Base-by-base conservation (phyloP, 78 protist species). In the Dictyostelium firmibasis region DNA sequence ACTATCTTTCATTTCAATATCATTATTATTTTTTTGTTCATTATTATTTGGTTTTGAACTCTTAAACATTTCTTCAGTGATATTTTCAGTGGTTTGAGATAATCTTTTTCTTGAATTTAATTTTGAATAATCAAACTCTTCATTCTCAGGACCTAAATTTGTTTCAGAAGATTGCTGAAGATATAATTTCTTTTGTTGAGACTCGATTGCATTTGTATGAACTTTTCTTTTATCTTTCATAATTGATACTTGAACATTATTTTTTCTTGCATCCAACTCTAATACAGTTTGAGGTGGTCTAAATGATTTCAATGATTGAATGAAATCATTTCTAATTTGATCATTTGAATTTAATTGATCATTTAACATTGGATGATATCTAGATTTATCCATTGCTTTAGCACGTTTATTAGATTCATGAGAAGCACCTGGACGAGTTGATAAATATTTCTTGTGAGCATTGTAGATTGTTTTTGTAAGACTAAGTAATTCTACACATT, bases 361-460 rank as follows among this genome's bases (percentile, higher is more conserved):
- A 0, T 1, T 9, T 14, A 85, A 10, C 14, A 23, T 5, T 50
- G 94, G 93, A 57, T 86, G 96, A 27, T 74, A 74, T 5, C 20
- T 9, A 1, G 72, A 2, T 18, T 38, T 84, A 13, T 57, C 72
- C 41, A 97, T 29, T n/a, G 35, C 64, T 38, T 94, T 93, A 0
- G 97, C 94, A 8, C 98, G 93, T 18, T 41, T 23, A 23, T 81
- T 93, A 4, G 95, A 86, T 64, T 53, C 97, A 9, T 41, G 23
- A n/a, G 99, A 83, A 1, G 99, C 97, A 33, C 57, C 43, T 18
- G 97, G 92, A 13, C 98, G 93, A 10, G 98, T 95, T 44, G 91
- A 85, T 43, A 35, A 4, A 86, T 96, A 98, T 78, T 95, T 64
- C 81, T 97, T 92, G 43, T 96, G 91, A 11, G 99, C 98, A 64